Evolutionary conservation across 2,329 filamentous ascomycete genomes (phyloP).

Genomic region (Tympanopsis confertula): DNA sequence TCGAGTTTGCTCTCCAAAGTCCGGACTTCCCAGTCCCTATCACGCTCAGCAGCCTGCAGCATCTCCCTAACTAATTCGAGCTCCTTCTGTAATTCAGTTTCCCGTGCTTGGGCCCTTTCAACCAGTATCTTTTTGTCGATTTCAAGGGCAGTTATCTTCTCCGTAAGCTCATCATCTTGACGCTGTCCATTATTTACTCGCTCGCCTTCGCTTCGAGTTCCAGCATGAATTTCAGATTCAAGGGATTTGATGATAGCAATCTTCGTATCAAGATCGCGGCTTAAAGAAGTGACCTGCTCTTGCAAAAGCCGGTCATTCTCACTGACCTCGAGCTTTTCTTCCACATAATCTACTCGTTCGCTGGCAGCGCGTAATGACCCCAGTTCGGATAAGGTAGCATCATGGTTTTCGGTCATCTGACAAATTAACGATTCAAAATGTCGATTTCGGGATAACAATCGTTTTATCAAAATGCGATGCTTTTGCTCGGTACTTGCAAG

Average conservation of each 20-base stretch:
- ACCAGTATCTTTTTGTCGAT: slow-evolving; percentile 68
- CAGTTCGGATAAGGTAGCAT: slow-evolving; percentile 42
- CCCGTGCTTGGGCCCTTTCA: slow-evolving; percentile 50
- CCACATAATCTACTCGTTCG: slow-evolving; percentile 26
- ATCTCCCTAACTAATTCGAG: slow-evolving; percentile 63
- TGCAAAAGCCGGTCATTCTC: slow-evolving; percentile 6
- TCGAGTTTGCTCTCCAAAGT: slow-evolving; percentile 83
- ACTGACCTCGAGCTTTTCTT: slow-evolving; percentile 7
- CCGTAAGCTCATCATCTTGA: slow-evolving; percentile 34
- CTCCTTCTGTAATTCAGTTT: slow-evolving; percentile 63
- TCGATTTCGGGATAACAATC: slow-evolving; percentile 54
- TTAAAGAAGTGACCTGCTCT: slow-evolving; percentile 4
- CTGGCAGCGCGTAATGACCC: slow-evolving; percentile 32
- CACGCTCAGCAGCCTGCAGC: slow-evolving; percentile 55
- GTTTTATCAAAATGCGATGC: slow-evolving; percentile 72
- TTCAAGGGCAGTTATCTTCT: slow-evolving; percentile 50
- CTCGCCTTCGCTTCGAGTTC: slow-evolving; percentile 40
- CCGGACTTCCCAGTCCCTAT: slow-evolving; percentile 67
- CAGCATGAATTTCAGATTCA: slow-evolving; percentile 32
- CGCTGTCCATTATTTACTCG: slow-evolving; percentile 42
- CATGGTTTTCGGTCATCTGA: slow-evolving; percentile 45
- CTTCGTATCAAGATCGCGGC: slow-evolving; percentile 6
- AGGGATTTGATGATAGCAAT: slow-evolving; percentile 17
- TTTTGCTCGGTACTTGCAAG: slow-evolving; percentile 79
- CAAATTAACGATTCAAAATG: slow-evolving; percentile 54